phyloP scores from a whole-genome alignment of 176 grass and related monocot species.

The Alloteropsis semialata region DNA sequence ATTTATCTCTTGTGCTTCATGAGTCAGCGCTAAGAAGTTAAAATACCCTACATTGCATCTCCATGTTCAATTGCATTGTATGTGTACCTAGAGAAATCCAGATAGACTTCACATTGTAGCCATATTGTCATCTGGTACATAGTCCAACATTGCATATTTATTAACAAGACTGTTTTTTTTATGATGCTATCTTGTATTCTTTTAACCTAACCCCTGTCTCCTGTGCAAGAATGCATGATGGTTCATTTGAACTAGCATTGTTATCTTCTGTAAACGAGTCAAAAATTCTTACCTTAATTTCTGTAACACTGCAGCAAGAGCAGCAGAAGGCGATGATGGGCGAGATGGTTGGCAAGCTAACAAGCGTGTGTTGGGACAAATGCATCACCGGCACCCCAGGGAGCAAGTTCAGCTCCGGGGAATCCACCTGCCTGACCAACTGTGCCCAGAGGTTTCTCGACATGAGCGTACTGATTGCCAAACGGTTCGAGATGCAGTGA shows the following conservation, averaged over 20 bases:
- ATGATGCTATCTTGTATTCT: not conserved
- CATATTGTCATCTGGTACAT: not conserved
- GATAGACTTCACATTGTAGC: not conserved
- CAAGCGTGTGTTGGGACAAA: conserved; percentile 83
- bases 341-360: conserved; percentile 80
- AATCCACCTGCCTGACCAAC: conserved; percentile 71
- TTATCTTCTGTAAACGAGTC: not conserved
- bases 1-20: not conserved
- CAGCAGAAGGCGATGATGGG: conserved; percentile 72
- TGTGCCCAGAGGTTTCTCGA: conserved; percentile 69
- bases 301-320: conserved; percentile 60
- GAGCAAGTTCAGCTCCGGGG: conserved; percentile 78
- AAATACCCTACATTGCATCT: not conserved
- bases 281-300: conserved; percentile 11
- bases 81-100: not conserved
- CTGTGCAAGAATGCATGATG: not conserved
- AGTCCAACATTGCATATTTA: not conserved
- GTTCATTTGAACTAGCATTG: not conserved
- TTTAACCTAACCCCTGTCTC: not conserved
- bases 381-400: conserved; percentile 82
- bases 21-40: not conserved
- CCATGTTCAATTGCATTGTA: not conserved
- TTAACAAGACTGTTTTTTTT: not conserved
- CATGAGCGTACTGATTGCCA: conserved; percentile 71
- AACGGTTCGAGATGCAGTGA: conserved; percentile 68